Evolutionary conservation across 768 basidiomycete species (phyloP), one percentile per base, ranked within the genome.

Genomic region (Amanita muscaria): DNA sequence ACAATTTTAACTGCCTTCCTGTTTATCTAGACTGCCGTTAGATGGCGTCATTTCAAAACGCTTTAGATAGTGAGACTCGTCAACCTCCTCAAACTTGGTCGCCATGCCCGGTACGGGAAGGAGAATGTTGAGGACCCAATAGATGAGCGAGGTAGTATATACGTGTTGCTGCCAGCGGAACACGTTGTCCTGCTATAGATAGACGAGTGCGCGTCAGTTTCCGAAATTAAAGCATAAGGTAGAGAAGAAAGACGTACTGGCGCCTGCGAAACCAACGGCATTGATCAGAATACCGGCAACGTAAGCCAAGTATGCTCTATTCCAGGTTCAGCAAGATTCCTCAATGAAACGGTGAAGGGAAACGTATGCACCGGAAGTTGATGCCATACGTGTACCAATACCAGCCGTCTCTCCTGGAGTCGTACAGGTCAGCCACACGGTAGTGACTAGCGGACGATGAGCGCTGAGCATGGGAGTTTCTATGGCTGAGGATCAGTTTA

Each of bases 201-300:
- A 32, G 8, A 38, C 15, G n/a, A 27, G 35, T 47, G 25, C n/a
- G n/a, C n/a, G n/a, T n/a, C n/a, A n/a, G n/a, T n/a, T n/a, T n/a
- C n/a, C n/a, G n/a, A 49, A 42, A 9, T 41, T 35, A 16, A 35
- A 12, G 27, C 27, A 50, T 27, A 36, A 42, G 37, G 30, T 40
- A 21, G 23, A n/a, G 38, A 34, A 7, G 16, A 31, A 41, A 45
- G 24, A 69, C 76, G 49, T 7, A n/a, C n/a, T n/a, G n/a, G n/a
- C n/a, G n/a, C n/a, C n/a, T n/a, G n/a, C n/a, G n/a, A n/a, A n/a
- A n/a, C 85, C 88, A 31, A 86, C 79, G 12, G 86, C 77, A 58
- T 90, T 90, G 60, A 89, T 82, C 5, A 83, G 67, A 50, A 91
- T 86, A 14, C 88, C 86, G 25, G 78, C 56, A 44, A 83, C 67